Base-by-base conservation (phyloP, 1,139 yeast genomes). In the Saccharomyces hybrid region DNA sequence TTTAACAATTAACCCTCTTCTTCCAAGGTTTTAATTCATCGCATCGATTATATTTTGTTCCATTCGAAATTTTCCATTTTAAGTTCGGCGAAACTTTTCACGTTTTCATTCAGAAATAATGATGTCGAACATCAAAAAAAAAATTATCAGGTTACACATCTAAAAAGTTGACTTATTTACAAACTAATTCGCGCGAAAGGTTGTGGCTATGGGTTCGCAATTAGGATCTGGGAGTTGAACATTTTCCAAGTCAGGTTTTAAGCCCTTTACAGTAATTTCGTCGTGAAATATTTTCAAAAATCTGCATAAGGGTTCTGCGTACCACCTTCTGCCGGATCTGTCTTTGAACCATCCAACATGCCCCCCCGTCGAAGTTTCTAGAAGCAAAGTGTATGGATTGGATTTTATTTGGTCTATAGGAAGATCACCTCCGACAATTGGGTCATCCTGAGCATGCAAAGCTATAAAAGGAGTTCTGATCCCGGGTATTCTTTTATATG, bases 291-390 rank as follows among this genome's bases (percentile, higher is more conserved):
- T 63, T 8, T 58, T 61, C 46, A 76, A 56, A 26, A 75, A 65
- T 53, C 63, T 65, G 32, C 75, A 62, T 31, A 75, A 52, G 26
- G 80, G 80, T n/a, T 73, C 71, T 3, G 73, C 67, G 55, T 75
- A 76, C 89, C 89, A 84, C 59, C 88, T 73, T 13, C 68, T 69
- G 34, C 81, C 79, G 50, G 71, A 70, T 58, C 70, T 64, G 50
- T 74, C 75, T 41, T 55, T 57, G 59, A 79, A 80, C 84, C 84
- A 81, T 1, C 83, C 84, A 55, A 81, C 73, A 67, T 84, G 89
- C 0, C 88, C 88, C 34, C 90, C 90, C 44, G 77, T 69, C 31
- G 79, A 75, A 1, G 87, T 78, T 44, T 82, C 77, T 3, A 82
- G 71, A 71, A 83, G 65, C 51, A 77, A 69, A 25, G 81, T 72